phyloP scores from a whole-genome alignment of 2,329 filamentous ascomycete species.

The Chrysosporium queenslandicum region DNA sequence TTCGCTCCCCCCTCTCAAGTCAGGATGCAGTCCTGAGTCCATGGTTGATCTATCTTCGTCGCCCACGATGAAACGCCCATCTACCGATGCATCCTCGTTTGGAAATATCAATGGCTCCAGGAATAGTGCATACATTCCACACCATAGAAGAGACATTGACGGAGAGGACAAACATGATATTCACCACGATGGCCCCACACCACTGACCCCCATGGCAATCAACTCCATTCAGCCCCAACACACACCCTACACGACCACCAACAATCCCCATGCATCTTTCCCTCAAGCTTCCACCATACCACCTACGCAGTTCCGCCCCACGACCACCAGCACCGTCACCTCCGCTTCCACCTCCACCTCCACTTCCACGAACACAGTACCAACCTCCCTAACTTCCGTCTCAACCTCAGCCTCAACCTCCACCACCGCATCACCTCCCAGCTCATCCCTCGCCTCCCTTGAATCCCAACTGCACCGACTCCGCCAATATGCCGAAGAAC shows the following conservation, averaged over 20 bases:
- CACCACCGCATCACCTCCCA: not conserved
- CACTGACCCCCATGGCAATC: slow-evolving; percentile 5
- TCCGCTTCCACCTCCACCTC: not conserved
- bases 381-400: slow-evolving; percentile 1
- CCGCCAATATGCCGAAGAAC: slow-evolving; percentile 20
- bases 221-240: not conserved
- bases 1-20: slow-evolving; percentile 16
- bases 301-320: not conserved
- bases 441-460: slow-evolving; percentile 15
- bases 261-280: not conserved
- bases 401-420: not conserved
- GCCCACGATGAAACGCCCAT: slow-evolving; percentile 3
- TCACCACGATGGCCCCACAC: slow-evolving; percentile 1
- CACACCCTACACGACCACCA: not conserved
- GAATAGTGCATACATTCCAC: slow-evolving; percentile 2
- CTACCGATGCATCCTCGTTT: slow-evolving; percentile 11
- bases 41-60: not conserved
- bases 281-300: not conserved
- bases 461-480: slow-evolving; percentile 20
- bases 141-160: not conserved
- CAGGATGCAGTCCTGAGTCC: slow-evolving; percentile 1
- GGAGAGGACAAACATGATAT: slow-evolving; percentile 12
- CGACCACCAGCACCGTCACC: slow-evolving; percentile 4
- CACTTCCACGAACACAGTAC: slow-evolving; percentile 7
- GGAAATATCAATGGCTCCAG: slow-evolving; percentile 7